Percentiles rank a stretch among this genome's conserved stretches.
phyloP scores from a whole-genome alignment of 768 basidiomycete genomes.

The Psilocybe azurescens region DNA sequence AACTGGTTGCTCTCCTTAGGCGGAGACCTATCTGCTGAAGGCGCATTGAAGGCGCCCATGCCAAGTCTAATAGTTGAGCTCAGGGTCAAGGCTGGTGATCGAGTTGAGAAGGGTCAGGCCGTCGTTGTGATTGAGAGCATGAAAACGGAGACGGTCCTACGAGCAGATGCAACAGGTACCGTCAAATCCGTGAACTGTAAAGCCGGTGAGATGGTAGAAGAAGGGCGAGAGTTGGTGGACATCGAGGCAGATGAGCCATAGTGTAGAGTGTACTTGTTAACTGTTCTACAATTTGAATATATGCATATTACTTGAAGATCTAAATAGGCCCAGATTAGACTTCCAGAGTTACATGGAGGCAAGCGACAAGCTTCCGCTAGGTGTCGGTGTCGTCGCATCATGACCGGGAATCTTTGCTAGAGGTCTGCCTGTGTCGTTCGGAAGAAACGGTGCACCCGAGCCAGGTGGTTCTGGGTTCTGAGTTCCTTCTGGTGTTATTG shows the following conservation, averaged over 20 bases:
- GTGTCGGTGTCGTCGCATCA: slow-evolving; percentile 51
- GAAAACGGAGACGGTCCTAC: slow-evolving; percentile 94
- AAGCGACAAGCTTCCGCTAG: slow-evolving; percentile 16
- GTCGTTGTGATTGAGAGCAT: slow-evolving; percentile 92
- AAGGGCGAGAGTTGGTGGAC: slow-evolving; percentile 79
- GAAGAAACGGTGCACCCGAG: slow-evolving; percentile 54
- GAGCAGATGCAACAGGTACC: slow-evolving; percentile 70
- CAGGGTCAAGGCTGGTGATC: slow-evolving; percentile 75
- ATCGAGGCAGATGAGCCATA: slow-evolving; percentile 50
- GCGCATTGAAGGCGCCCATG: slow-evolving; percentile 84
- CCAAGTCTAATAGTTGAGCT: slow-evolving; percentile 95
- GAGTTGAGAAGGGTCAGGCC: slow-evolving; percentile 80
- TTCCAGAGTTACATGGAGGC: slow-evolving; percentile 17
- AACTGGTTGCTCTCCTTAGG: slow-evolving; percentile 72
- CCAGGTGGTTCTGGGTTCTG: slow-evolving; percentile 65
- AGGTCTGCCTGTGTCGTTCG: slow-evolving; percentile 42
- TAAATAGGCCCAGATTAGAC: not conserved
- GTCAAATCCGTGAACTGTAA: slow-evolving; percentile 76
- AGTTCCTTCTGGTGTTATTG: slow-evolving; percentile 55
- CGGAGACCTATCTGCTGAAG: slow-evolving; percentile 64
- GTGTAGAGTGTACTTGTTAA: not conserved
- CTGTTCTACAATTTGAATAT: slow-evolving; percentile 3
- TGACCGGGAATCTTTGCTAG: slow-evolving; percentile 46
- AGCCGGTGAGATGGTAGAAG: slow-evolving; percentile 92
- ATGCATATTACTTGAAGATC: not conserved